A percentile compares a stretch with the other conserved stretches of the same genome.
These are phyloP conservation scores for Monosporascus cannonballus DNA, from an alignment of 2,329 filamentous ascomycete genomes.

Conservation along the genomic window DNA sequence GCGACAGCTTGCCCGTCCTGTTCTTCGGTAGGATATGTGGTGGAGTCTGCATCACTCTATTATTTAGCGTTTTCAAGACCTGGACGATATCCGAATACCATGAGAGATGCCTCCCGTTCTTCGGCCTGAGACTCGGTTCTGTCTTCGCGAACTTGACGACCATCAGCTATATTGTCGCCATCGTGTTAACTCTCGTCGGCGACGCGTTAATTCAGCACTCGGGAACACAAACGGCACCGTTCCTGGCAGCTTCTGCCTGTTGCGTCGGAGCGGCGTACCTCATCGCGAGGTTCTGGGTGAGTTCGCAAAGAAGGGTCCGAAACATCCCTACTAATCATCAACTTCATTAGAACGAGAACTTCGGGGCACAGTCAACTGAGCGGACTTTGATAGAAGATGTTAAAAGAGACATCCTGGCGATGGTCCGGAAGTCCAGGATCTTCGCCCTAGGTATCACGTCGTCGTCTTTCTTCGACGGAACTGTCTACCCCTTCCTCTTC, in stretches of 20 bases:
- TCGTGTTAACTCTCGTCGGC: constrained; percentile 45
- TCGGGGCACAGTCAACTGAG: constrained; percentile 4
- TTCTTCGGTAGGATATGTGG: constrained; percentile 49
- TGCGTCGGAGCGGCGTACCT: too few relatives aligned
- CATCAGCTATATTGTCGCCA: constrained; percentile 50
- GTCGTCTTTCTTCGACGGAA: constrained; percentile 53
- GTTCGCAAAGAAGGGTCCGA: neutral
- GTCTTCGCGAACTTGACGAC: constrained; percentile 49
- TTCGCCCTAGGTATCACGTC: constrained; percentile 45
- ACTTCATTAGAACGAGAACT: constrained; percentile 19
- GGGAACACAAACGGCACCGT: constrained; percentile 45
- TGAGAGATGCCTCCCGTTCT: constrained; percentile 35
- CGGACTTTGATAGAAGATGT: neutral
- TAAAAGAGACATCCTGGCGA: constrained; percentile 2
- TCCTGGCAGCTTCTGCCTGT: constrained; percentile 28
- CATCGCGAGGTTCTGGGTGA: too few relatives aligned
- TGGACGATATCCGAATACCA: constrained; percentile 56
- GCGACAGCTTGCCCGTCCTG: constrained; percentile 34
- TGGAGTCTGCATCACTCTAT: constrained; percentile 49
- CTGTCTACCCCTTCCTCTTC: constrained; percentile 58
- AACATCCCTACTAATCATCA: constrained; percentile 1
- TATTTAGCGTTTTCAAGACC: constrained; percentile 54
- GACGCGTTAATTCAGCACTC: constrained; percentile 42
- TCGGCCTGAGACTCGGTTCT: constrained; percentile 24
- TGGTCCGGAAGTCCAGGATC: constrained; percentile 18